Evolutionary conservation across 805 yeast genomes (phyloP).

Genomic region (Tanozyma kutaoensis): DNA sequence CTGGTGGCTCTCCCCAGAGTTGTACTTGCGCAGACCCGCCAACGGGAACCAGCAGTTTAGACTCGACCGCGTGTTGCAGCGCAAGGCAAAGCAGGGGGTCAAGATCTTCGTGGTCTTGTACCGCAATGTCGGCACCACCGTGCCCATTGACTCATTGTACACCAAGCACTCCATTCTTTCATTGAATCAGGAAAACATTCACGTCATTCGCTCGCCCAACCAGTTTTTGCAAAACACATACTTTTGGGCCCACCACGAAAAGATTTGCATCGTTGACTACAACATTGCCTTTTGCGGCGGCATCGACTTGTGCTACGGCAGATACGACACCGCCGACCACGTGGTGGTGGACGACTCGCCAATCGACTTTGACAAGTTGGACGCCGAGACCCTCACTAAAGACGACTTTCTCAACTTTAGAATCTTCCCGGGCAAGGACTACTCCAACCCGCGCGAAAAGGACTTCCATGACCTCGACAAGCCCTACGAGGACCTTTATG

Average conservation of each 20-base stretch:
- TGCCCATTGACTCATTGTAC: slow-evolving; percentile 87
- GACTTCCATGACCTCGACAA: slow-evolving; percentile 73
- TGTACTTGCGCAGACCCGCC: slow-evolving; percentile 87
- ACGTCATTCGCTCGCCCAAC: slow-evolving; percentile 88
- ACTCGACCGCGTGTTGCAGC: slow-evolving; percentile 72
- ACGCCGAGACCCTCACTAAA: slow-evolving; percentile 16
- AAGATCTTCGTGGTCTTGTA: slow-evolving; percentile 85
- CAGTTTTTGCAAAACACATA: slow-evolving; percentile 85
- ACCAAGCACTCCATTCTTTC: slow-evolving; percentile 87
- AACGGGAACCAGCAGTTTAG: slow-evolving; percentile 93
- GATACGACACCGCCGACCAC: slow-evolving; percentile 96
- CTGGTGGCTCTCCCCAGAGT: slow-evolving; percentile 97
- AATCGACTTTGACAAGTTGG: slow-evolving; percentile 17
- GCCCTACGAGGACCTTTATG: slow-evolving; percentile 89
- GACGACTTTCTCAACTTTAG: slow-evolving; percentile 39
- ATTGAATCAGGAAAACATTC: slow-evolving; percentile 68
- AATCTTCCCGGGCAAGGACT: slow-evolving; percentile 92
- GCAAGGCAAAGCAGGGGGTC: slow-evolving; percentile 91
- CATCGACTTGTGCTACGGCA: slow-evolving; percentile 87
- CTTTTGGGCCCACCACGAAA: slow-evolving; percentile 99
- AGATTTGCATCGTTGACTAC: slow-evolving; percentile 74
- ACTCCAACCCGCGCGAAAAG: slow-evolving; percentile 86
- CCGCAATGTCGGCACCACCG: slow-evolving; percentile 87
- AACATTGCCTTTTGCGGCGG: slow-evolving; percentile 91
- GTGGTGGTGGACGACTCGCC: slow-evolving; percentile 65